Base-by-base conservation (phyloP, 179 eudicot genomes). In the Spergularia azorica region DNA sequence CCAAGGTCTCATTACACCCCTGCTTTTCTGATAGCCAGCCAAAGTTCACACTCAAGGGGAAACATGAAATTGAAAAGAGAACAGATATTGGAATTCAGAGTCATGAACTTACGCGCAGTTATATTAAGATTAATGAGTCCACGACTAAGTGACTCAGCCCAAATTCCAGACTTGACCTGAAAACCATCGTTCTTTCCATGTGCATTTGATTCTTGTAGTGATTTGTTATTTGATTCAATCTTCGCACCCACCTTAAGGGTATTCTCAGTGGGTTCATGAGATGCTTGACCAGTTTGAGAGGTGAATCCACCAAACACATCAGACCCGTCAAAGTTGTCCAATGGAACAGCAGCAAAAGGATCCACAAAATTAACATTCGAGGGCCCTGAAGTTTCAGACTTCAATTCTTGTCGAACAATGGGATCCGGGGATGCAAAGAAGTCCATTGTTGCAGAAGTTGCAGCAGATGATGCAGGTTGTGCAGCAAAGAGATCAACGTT, bases 141-240 rank as follows among this genome's bases (percentile, higher is more conserved):
- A 77, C 98, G 98, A 84, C 96, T 95, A 80, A 95, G 84, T 70
- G 99, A 89, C 83, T 95, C 99, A 52, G 99, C 91, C 99, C 99
- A 95, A 80, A 95, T 87, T 79, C 99, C 98, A 78, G 98, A 95
- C 83, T 94, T 95, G 58, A 95, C 98, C 86, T 90, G 96, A 82
- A 93, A 93, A 56, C 69, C 73, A 36, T 74, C 88, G 77, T 82
- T 87, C 76, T 90, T 92, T 14, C 79, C 70, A 76, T 90, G 81
- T 82, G 82, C 73, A 76, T 73, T 88, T 64, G 88, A 62, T 77
- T 81, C 95, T 72, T 77, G 48, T 55, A 84, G 63, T 72, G 90
- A 70, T 64, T 89, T 91, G 38, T 74, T 85, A 74, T 67, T 87
- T 65, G 73, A 54, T 72, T 75, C 77, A 64, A 39, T 72, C 52